A percentile compares a stretch with the other conserved stretches of the same genome.
Evolutionary conservation across 768 basidiomycete species (phyloP).

Genomic region (Russula ochroleuca): DNA sequence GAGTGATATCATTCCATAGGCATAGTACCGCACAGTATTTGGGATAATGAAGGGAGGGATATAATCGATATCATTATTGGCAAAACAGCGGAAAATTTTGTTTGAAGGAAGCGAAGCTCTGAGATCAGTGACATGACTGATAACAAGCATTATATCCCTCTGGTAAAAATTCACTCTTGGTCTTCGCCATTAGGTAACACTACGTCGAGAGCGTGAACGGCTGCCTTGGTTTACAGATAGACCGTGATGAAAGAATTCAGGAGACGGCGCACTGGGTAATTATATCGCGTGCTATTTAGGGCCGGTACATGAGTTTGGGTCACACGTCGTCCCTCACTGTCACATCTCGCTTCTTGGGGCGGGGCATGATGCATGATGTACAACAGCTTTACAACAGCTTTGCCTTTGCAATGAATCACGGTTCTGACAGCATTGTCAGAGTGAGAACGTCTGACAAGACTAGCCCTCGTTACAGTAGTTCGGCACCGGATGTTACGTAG

Average conservation of each 20-base stretch:
- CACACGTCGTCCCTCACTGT: too few relatives aligned
- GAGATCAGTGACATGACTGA: constrained; percentile 30
- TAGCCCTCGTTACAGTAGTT: too few relatives aligned
- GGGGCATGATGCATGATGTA: too few relatives aligned
- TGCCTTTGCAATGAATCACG: too few relatives aligned
- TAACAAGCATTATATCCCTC: constrained; percentile 70
- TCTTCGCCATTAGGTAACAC: constrained; percentile 74
- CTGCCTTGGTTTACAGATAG: constrained; percentile 66
- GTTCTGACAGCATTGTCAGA: too few relatives aligned
- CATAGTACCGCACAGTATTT: neutral
- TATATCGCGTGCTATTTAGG: constrained; percentile 28
- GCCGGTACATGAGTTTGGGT: constrained; percentile 10
- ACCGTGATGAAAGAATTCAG: constrained; percentile 45
- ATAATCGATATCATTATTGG: neutral
- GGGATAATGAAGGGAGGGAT: neutral
- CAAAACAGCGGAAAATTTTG: constrained; percentile 30
- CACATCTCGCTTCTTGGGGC: too few relatives aligned
- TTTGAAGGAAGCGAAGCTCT: constrained; percentile 49
- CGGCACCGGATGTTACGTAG: too few relatives aligned
- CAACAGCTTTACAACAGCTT: too few relatives aligned
- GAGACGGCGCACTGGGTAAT: neutral
- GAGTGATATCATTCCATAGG: neutral
- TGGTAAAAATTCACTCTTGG: constrained; percentile 48
- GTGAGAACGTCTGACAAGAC: too few relatives aligned
- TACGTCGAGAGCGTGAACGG: constrained; percentile 41